These are phyloP conservation scores for Trichodelitschia bisporula DNA, from an alignment of 495 filamentous ascomycete species.

Conservation along the genomic window DNA sequence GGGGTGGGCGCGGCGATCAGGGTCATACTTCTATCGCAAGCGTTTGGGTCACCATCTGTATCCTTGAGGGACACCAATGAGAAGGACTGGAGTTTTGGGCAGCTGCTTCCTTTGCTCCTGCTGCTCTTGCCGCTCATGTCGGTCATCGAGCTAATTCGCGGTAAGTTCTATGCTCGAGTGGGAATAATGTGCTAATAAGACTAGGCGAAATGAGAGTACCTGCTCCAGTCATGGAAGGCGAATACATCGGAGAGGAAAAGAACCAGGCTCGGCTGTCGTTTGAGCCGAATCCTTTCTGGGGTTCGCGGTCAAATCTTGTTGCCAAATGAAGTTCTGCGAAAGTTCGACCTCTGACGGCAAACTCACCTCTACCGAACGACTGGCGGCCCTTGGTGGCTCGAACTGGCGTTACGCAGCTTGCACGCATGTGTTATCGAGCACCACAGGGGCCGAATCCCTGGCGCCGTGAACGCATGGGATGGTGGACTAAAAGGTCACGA, in stretches of 20 bases:
- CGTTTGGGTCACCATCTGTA: conserved; percentile 22
- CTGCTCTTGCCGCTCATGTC: conserved; percentile 27
- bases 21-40: conserved; percentile 24
- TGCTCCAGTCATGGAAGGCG: not conserved
- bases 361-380: too few relatives aligned
- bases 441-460: too few relatives aligned
- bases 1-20: conserved; percentile 24
- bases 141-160: conserved; percentile 27
- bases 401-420: too few relatives aligned
- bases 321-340: too few relatives aligned
- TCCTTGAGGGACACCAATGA: conserved; percentile 22
- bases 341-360: too few relatives aligned
- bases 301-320: not conserved
- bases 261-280: not conserved
- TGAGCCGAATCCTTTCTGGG: conserved; percentile 2
- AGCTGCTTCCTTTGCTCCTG: conserved; percentile 27
- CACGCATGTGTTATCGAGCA: too few relatives aligned
- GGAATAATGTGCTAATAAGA: not conserved
- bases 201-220: conserved; percentile 1
- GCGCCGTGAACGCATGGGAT: too few relatives aligned
- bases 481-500: too few relatives aligned
- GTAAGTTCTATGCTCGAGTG: conserved; percentile 15
- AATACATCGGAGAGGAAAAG: not conserved
- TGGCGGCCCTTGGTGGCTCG: too few relatives aligned
- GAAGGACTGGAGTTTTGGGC: conserved; percentile 31